Base-by-base conservation (phyloP, 2,329 filamentous ascomycete species). In the Grosmannia clavigera region DNA sequence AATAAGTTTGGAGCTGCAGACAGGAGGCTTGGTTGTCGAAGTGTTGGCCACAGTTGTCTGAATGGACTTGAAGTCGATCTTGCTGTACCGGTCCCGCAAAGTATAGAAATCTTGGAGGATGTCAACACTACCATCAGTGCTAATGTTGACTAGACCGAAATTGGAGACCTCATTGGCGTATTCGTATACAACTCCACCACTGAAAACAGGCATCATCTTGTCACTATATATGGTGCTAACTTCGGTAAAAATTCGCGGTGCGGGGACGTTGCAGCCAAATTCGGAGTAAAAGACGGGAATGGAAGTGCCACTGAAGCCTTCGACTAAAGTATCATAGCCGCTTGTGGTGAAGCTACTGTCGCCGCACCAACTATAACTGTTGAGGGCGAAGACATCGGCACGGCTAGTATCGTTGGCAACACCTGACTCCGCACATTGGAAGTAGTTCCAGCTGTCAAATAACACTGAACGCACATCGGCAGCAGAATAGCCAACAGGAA, bases 241-340 rank as follows among this genome's bases (percentile, higher is more conserved):
- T 73, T 94, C 89, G 65, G 87, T 86, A 75, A 91, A 94, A 66
- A 84, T 73, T 66, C 89, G 86, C 16, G 87, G 85, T n/a, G 75
- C 70, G 16, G 84, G 82, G 46, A 78, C 76, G 75, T 91, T 92
- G 81, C 89, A 92, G 62, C 89, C 89, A 67, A 80, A 87, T 69
- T 94, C 89, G 64, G 86, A 89, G 77, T 89, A 92, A 79, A 92
- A 92, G 67, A 92, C 78, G 38, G 88, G 88, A 46, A 91, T 80
- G 19, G 84, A 81, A 48, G 80, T 81, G 64, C 78, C 78, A 66
- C 77, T 73, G 76, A 92, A 90, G 70, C 84, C 81, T 2, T 75
- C 70, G 55, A 87, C 83, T 6, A 86, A 73, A 12, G 71, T 69
- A 67, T 82, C 72, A 69, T 85, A 87, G 50, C 77, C 75, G 10